A percentile compares a stretch with the other conserved stretches of the same genome.
Conservation (phyloP, 495 filamentous ascomycete species). For the Aspergillus bridgeri region DNA sequence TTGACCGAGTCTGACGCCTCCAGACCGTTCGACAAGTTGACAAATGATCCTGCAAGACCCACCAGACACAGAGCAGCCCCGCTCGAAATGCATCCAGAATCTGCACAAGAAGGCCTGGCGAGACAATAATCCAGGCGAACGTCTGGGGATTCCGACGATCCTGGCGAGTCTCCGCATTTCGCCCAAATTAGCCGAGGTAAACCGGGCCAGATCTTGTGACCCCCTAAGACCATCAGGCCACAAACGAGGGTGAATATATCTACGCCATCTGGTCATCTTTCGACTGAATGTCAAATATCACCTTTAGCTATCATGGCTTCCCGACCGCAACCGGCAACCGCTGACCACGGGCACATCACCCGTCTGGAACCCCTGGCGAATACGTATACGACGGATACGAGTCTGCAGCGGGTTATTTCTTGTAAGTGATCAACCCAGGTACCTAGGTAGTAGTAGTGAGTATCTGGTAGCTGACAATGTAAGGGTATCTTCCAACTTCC, state of each 20-base stretch:
- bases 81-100: too few species aligned
- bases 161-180: neutral
- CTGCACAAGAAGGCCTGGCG: too few species aligned
- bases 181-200: neutral
- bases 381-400: constrained; percentile 32
- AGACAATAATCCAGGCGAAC: too few species aligned
- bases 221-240: neutral
- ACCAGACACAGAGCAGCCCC: too few species aligned
- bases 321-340: constrained; percentile 37
- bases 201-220: neutral
- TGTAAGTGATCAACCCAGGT: too few species aligned
- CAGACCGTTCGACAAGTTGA: too few species aligned
- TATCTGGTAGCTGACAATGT: constrained; percentile 5
- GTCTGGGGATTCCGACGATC: too few species aligned
- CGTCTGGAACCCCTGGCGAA: constrained; percentile 27
- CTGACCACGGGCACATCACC: constrained; percentile 32
- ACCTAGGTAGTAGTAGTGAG: too few species aligned
- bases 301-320: neutral
- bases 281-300: neutral
- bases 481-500: constrained; percentile 31
- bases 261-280: neutral
- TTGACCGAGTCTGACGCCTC: too few species aligned
- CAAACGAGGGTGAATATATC: neutral
- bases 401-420: constrained; percentile 23
- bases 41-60: too few species aligned